A percentile compares a stretch with the other conserved stretches of the same genome.
Conservation (phyloP, 1,284 basidiomycete genomes). For the Heterobasidion annosum region DNA sequence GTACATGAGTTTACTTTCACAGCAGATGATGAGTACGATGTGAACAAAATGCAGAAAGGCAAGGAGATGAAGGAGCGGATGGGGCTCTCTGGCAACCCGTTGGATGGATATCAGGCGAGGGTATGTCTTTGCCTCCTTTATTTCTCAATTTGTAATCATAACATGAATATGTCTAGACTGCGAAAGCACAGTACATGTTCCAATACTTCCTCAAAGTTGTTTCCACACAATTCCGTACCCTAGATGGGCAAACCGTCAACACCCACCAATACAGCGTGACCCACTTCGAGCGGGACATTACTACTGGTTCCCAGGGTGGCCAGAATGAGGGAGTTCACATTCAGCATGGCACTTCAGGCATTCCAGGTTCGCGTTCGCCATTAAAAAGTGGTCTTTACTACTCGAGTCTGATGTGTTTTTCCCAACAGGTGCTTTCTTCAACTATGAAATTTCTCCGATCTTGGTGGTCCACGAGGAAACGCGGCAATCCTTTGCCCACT, state of each 20-base stretch:
- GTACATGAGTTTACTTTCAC: slow-evolving; percentile 81
- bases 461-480: slow-evolving; percentile 87
- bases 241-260: slow-evolving; percentile 71
- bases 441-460: slow-evolving; percentile 97
- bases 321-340: slow-evolving; percentile 68
- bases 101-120: slow-evolving; percentile 63
- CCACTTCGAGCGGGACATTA: slow-evolving; percentile 89
- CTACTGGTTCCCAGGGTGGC: slow-evolving; percentile 48
- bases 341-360: slow-evolving; percentile 73
- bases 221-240: slow-evolving; percentile 80
- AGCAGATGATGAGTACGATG: slow-evolving; percentile 74
- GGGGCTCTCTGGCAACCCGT: slow-evolving; percentile 70
- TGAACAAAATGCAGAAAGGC: slow-evolving; percentile 50
- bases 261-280: slow-evolving; percentile 93
- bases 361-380: slow-evolving; percentile 46
- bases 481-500: slow-evolving; percentile 93
- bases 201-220: slow-evolving; percentile 98
- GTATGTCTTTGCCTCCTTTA: slow-evolving; percentile 26
- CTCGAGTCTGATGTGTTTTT: not conserved
- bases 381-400: slow-evolving; percentile 11
- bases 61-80: slow-evolving; percentile 70
- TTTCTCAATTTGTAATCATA: slow-evolving; percentile 4
- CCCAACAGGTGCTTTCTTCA: slow-evolving; percentile 77
- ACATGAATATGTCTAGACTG: slow-evolving; percentile 32
- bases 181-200: slow-evolving; percentile 80